Evolutionary conservation across 257 asterid species (phyloP), one percentile per base, ranked within the genome.

Genomic region (Gentiana macrophylla): DNA sequence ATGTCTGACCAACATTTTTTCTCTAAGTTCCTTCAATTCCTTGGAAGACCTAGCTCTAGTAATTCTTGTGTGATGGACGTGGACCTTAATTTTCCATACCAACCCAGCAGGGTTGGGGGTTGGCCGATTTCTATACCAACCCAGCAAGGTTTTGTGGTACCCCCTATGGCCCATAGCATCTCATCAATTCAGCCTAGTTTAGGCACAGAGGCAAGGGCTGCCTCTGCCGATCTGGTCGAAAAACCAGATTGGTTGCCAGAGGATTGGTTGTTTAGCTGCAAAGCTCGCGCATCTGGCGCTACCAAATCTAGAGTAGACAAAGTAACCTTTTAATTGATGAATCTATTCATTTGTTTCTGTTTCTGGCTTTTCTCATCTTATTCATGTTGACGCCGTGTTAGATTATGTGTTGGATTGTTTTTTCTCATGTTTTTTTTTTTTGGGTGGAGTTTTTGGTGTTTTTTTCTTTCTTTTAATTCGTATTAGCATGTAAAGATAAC

Each of bases 201-300:
- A 52, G 33, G 56, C 37, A 1, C 33, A 1, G 37, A 35, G 34
- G 44, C 32, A 24, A 62, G 56, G 32, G 32, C 46, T 11, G 24
- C 12, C 5, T 54, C 44, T 3, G 15, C n/a, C 51, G 34, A 38
- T 33, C 43, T 43, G 57, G 48, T 36, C 8, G 49, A 49, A 32
- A 55, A 46, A 37, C 68, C 61, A 36, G 50, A 48, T 11, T 55
- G 68, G 62, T 49, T 63, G 49, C 35, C 61, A 5, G 33, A 36
- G 13, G 50, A 37, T 38, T 55, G 68, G 62, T 54, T 34, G 13
- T 45, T 54, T 13, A 12, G 1, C 12, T 56, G 32, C 13, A 55
- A 36, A 37, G 35, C 24, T n/a, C 37, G 61, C 1, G 5, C 60
- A 0, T 10, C 12, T 45, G 61, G 61, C 46, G 15, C 36, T 8